These are phyloP conservation scores for Penicillium sp. DNA, from an alignment of 2,329 filamentous ascomycete species.

Conservation along the genomic window DNA sequence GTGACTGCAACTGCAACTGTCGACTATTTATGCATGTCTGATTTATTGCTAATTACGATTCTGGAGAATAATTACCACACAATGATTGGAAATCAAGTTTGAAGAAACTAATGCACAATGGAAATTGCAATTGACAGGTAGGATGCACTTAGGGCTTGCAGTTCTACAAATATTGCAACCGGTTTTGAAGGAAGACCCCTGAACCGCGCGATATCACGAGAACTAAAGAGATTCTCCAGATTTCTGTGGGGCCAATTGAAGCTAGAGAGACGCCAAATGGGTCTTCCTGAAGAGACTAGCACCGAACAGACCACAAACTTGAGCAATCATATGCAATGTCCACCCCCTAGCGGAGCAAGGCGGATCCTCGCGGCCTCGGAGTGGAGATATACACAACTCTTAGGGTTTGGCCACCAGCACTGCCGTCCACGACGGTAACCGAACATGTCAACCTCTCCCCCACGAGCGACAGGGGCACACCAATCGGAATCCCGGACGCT, in stretches of 20 bases:
- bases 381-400: background rate
- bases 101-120: no score
- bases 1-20: no score
- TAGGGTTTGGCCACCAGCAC: background rate
- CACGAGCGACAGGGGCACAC: conserved; percentile 1
- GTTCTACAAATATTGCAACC: background rate
- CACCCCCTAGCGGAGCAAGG: background rate
- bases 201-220: conserved; percentile 9
- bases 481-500: conserved; percentile 5
- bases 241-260: background rate
- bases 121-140: background rate
- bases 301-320: background rate
- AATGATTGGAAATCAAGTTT: no score
- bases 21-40: no score
- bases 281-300: background rate
- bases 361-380: background rate
- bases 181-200: conserved; percentile 2
- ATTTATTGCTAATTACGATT: no score
- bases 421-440: background rate
- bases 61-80: no score
- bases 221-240: conserved; percentile 4
- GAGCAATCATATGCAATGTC: background rate
- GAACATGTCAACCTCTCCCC: conserved; percentile 1
- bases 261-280: background rate
- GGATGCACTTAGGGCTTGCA: no score